Base-by-base conservation (phyloP, 2,329 filamentous ascomycete species). In the Talaromyces pinophilus region DNA sequence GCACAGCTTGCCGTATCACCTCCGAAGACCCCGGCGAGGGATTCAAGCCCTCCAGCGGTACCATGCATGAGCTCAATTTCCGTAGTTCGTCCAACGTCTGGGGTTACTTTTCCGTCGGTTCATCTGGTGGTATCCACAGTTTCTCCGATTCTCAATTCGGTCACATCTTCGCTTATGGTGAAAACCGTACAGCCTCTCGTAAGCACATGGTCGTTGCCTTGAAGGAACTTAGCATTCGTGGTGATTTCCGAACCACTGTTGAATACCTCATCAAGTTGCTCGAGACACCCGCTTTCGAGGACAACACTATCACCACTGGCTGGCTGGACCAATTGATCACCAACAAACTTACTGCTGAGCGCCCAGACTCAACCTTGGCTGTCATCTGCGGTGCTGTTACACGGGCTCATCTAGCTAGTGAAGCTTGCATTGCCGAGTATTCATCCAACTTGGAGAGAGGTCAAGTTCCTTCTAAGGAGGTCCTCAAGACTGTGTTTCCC, bases 51-150 rank as follows among this genome's bases (percentile, higher is more conserved):
- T 99, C 95, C 55, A 96, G 94, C 75, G 95, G 95, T 88, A 96
- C 94, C 63, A 96, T 99, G 88, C 95, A 98, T 83, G 95, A 99
- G 77, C 85, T 99, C 76, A 99, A 99, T 86, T 99, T 99, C 88
- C 88, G 95, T 77, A 96, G 91, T 84, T 97, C 93, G 79, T 98
- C 95, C 70, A 99, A 99, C 73, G 95, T 98, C 65, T 99, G 95
- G 95, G 95, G 95, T 86, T 99, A 99, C 82, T 99, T 99, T 88
- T 99, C 95, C 63, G 95, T 99, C 79, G 92, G 93, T 83, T 95
- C 93, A 10, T 90, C 93, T 65, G 94, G 93, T 83, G 93, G 93
- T 81, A 99, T 99, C 71, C 95, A 99, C 87, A 97, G 92, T 81
- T 99, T 97, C 86, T 98, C 95, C 7, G 95, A 99, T 83, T 96